These are phyloP conservation scores for Exophiala alcalophila DNA, from an alignment of 2,329 filamentous ascomycete genomes.

Conservation along the genomic window DNA sequence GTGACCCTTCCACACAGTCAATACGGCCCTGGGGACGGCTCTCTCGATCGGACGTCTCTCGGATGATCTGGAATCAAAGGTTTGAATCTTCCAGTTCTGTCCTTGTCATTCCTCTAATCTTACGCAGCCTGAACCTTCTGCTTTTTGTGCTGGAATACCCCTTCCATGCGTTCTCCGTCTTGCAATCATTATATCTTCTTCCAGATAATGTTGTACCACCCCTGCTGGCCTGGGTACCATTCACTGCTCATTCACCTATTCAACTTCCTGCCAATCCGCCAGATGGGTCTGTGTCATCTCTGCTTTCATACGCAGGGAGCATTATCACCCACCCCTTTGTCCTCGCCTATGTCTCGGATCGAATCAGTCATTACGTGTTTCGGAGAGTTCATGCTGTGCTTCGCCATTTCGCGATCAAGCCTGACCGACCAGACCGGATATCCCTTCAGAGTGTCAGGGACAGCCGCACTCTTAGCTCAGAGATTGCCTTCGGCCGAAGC, in stretches of 20 bases:
- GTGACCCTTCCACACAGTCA: constrained; percentile 2
- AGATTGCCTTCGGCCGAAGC: too few relatives aligned
- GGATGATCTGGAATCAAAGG: constrained; percentile 25
- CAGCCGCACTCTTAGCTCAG: too few relatives aligned
- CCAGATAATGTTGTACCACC: constrained; percentile 36
- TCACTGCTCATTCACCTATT: constrained; percentile 37
- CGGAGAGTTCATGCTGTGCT: constrained; percentile 18
- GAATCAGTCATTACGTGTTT: constrained; percentile 13
- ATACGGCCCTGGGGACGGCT: constrained; percentile 28
- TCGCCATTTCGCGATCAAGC: constrained; percentile 21
- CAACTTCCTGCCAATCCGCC: constrained; percentile 35
- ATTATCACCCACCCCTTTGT: constrained; percentile 38
- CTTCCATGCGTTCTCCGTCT: constrained; percentile 42
- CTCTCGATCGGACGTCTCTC: constrained; percentile 34
- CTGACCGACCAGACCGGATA: constrained; percentile 22
- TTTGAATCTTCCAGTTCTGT: constrained; percentile 6
- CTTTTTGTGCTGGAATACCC: constrained; percentile 42
- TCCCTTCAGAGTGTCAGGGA: constrained; percentile 20
- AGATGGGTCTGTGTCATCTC: constrained; percentile 32
- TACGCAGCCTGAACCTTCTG: constrained; percentile 35
- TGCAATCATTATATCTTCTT: constrained; percentile 44
- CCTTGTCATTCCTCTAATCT: constrained; percentile 24
- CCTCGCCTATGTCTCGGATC: constrained; percentile 20
- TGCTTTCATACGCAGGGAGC: constrained; percentile 32
- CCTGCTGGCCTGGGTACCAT: constrained; percentile 37